Percentiles rank a stretch among this genome's conserved stretches.
These are phyloP conservation scores for Astragalus glycyphyllos DNA, from an alignment of 306 rosid species.

Conservation along the genomic window DNA sequence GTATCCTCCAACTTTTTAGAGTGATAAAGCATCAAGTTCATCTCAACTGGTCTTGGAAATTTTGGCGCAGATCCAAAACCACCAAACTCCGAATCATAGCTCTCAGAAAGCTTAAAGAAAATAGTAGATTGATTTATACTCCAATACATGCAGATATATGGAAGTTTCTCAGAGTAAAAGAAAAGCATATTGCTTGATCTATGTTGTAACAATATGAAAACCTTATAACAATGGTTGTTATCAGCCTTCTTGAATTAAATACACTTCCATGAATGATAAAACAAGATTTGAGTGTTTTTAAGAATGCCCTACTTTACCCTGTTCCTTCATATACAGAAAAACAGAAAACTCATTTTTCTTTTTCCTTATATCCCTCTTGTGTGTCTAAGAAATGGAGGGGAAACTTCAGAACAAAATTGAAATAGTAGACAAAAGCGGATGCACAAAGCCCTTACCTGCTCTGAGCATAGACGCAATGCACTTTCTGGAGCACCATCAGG, in stretches of 20 bases:
- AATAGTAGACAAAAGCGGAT: conserved; percentile 20
- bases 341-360: conserved; percentile 7
- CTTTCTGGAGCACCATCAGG: conserved; percentile 67
- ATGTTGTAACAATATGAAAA: conserved; percentile 21
- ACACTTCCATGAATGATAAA: conserved; percentile 34
- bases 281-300: conserved; percentile 14
- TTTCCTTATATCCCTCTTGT: background rate
- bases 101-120: conserved; percentile 70
- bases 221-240: conserved; percentile 19
- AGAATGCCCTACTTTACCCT: conserved; percentile 7
- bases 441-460: conserved; percentile 63
- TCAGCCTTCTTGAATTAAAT: conserved; percentile 14
- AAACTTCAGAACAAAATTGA: conserved; percentile 5
- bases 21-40: conserved; percentile 81
- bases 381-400: conserved; percentile 7
- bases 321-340: conserved; percentile 19
- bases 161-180: conserved; percentile 4
- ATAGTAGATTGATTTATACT: conserved; percentile 1
- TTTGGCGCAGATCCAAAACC: conserved; percentile 97
- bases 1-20: conserved; percentile 70
- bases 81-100: conserved; percentile 79
- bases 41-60: conserved; percentile 98
- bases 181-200: background rate
- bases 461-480: conserved; percentile 72
- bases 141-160: conserved; percentile 22